Conservation (phyloP, 1,139 yeast species). For the Taphrina deformans region DNA sequence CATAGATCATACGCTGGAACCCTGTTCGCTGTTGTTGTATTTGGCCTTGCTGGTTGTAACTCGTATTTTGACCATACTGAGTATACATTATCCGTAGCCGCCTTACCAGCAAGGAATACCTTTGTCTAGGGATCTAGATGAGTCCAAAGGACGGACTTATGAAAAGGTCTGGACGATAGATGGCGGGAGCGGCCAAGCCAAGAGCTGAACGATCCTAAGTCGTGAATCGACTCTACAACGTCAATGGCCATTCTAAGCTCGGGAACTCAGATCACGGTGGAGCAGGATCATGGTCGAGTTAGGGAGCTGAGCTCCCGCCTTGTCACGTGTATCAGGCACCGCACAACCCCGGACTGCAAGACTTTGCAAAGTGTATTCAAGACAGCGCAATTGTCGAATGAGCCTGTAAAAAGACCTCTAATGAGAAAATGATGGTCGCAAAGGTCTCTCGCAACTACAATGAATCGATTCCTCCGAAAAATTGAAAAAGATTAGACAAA, state of each 20-base stretch:
- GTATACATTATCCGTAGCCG: slow-evolving; percentile 18
- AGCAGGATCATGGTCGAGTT: not conserved
- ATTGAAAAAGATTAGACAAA: not conserved
- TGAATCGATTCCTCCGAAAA: not conserved
- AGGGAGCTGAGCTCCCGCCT: not conserved
- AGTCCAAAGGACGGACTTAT: not conserved
- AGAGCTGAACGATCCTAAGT: too few species aligned
- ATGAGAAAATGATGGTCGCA: not conserved
- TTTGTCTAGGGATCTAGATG: not conserved
- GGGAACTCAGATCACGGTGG: not conserved
- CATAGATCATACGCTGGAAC: slow-evolving; percentile 6
- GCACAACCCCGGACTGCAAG: not conserved
- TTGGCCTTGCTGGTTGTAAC: slow-evolving; percentile 4
- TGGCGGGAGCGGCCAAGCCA: too few species aligned
- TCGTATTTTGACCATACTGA: slow-evolving; percentile 22
- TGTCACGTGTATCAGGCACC: slow-evolving; percentile 12
- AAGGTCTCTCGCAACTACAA: not conserved
- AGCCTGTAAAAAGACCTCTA: not conserved
- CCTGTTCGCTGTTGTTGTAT: slow-evolving; percentile 33
- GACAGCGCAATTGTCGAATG: not conserved
- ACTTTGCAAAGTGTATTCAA: not conserved
- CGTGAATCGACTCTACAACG: too few species aligned
- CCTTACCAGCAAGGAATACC: not conserved
- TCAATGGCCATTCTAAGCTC: not conserved
- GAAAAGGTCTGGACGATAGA: too few species aligned